Evolutionary conservation across 805 yeast genomes (phyloP), one percentile per base, ranked within the genome.

Genomic region (Candida nanaspora): DNA sequence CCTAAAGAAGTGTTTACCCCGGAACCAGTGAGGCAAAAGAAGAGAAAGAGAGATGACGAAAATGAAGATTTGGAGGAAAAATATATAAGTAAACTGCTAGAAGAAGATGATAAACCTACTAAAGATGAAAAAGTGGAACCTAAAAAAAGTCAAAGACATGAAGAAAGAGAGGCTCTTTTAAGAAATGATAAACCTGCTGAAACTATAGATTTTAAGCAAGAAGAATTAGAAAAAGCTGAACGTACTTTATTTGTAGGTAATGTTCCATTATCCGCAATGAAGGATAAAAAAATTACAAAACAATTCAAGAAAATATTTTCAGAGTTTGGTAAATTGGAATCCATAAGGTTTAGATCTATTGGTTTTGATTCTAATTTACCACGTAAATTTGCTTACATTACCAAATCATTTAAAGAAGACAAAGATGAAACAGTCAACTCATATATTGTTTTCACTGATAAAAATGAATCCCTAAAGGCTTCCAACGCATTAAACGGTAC

Each of bases 241-340:
- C 73, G 82, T 50, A 87, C 96, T 0, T 68, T 91, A 0, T 93
- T 93, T 54, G 80, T 93, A 9, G 98, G 97, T 34, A 93, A 93
- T 59, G 75, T 91, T 13, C 76, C 85, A 27, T 63, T 78, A 31
- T 55, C 65, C 1, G 87, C 80, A 8, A 76, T 88, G 47, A 72
- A 82, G 2, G 72, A 77, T 37, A 86, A 86, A 57, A 60, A 67
- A 31, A 61, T 67, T 11, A 76, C 76, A 54, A 84, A 80, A 53
- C 59, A 67, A 40, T 82, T 91, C 62, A 84, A 85, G 59, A 68
- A 67, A 46, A 62, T 74, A n/a, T 84, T 91, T 50, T 55, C 61
- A 26, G 56, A 65, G 31, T 58, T 55, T 41, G 85, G 85, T 11
- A 60, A 64, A 19, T 68, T 91, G 38, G 81, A 78, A 37, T 84